Base-by-base conservation (phyloP, 2,329 filamentous ascomycete genomes). In the Neophaeococcomyces aloes region DNA sequence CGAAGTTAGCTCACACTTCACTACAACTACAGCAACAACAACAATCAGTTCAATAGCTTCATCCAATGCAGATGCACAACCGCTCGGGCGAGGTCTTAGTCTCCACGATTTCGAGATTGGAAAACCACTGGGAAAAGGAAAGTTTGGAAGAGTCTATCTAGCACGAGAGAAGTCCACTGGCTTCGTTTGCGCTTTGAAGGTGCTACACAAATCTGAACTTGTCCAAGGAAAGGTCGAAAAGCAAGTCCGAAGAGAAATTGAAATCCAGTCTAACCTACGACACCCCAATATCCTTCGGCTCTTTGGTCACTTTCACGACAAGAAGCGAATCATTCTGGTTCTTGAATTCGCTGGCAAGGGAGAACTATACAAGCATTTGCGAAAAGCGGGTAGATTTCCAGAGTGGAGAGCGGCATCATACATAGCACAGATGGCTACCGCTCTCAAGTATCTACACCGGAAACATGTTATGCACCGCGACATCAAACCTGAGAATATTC, bases 391-490 rank as follows among this genome's bases (percentile, higher is more conserved):
- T 64, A 76, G 81, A 35, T 93, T 93, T 62, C 81, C 83, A 3
- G 86, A 93, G 62, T 85, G 81, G 77, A 86, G 86, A 63, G 84
- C 86, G 7, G 84, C 85, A 19, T 82, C 87, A 65, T 93, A 89
- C 63, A 79, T 91, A 50, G 85, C 85, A 2, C 86, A 93, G 64
- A 91, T 91, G 85, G 83, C 84, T n/a, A 82, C 82, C 34, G 87
- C 87, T 0, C 69, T 94, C 55, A 81, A 81, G 54, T 96, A 95
- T 60, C 75, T 95, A 35, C 88, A 95, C 70, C 86, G 86, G 62
- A 95, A 95, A 70, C 87, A 95, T 63, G 85, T 95, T 55, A 95
- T 95, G 69, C 89, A 95, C 65, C 77, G 88, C 46, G 88, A 95
- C 57, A 95, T 95, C 68, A 95, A 95, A 70, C 88, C 88, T 2